Evolutionary conservation across 164 flowering plant species (phyloP), one percentile per base, ranked within the genome.

Genomic region (Magnolia officinalis): DNA sequence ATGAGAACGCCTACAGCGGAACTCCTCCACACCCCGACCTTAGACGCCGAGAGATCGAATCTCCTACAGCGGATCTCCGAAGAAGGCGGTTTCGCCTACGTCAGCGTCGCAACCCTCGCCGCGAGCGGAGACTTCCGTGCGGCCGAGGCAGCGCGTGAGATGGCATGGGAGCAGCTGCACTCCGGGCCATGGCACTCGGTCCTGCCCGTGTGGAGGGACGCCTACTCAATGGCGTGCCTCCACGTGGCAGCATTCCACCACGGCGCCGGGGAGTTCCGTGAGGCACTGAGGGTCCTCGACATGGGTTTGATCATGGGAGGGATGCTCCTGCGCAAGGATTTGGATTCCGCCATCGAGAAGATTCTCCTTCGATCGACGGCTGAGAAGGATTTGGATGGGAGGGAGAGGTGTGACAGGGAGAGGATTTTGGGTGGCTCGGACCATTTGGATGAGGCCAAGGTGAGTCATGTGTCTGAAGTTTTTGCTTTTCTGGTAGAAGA

Each of bases 141-240:
- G 58, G 98, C 99, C 51, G 99, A 96, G 90, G 91, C 89, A 26
- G 92, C 97, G 63, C 76, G 85, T 3, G 99, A 96, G 83, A 91
- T 94, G 95, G 98, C 97, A 24, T 96, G 98, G 99, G 99, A 96
- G 88, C 99, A 94, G 83, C 93, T 96, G 13, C 99, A 94, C 82
- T 90, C 92, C 0, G 97, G 99, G 1, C 99, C 98, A 1, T 92
- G 99, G 98, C 89, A 91, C 85, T 89, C 96, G 0, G 96, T 94
- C n/a, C 78, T 88, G 1, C 94, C 96, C 0, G 84, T 89, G 1
- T 96, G 97, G 98, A 85, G 98, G 19, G 98, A 96, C 72, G 99
- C 98, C 52, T 96, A 91, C 81, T 87, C 98, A 7, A 89, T 94
- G 96, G 90, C 98, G 31, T 96, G 97, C 82, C 86, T 96, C 49